Base-by-base conservation (phyloP, 2,329 filamentous ascomycete species). In the Pestalotiopsis sp. region DNA sequence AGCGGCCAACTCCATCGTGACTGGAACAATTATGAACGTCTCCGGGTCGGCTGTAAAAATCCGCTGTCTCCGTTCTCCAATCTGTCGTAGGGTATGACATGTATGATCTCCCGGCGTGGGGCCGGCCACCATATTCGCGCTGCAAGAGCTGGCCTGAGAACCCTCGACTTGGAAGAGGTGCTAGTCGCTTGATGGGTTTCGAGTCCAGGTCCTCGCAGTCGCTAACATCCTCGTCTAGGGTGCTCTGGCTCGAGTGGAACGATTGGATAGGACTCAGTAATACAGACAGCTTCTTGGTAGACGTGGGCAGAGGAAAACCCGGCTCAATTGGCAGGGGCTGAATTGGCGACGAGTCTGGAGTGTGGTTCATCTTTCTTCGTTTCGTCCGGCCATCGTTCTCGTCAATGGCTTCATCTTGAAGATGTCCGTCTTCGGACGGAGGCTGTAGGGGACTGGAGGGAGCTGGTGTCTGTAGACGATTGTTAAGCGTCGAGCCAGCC, bases 41-140 rank as follows among this genome's bases (percentile, higher is more conserved):
- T 14, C 79, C 73, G 0, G 79, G 78, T 4, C 72, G 75, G 67
- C 78, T 82, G 68, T 79, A 80, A 70, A 84, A 84, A 67, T 81
- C 74, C 52, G 82, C 81, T 0, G 82, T 83, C 67, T 84, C 79
- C 0, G 77, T 76, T 71, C 80, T 77, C 81, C 81, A 84, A 70
- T 84, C 82, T 71, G 66, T 62, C 23, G 36, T 74, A 39, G 82
- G 83, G 66, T 73, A 78, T 17, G 78, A 72, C 71, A 83, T 71
- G n/a, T 73, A 75, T 11, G 77, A 77, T 67, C 75, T 75, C 20
- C 80, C 79, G 60, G 76, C 73, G 45, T 75, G 74, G 20, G 80
- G 78, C 73, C 81, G 77, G 27, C 75, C 75, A 11, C 82, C 83
- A 5, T 81, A 72, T 72, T 82, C 76, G 58, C 82, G 77, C 72